Evolutionary conservation across 495 filamentous ascomycete species (phyloP), one percentile per base, ranked within the genome.

Genomic region (Lichina pygmaea): DNA sequence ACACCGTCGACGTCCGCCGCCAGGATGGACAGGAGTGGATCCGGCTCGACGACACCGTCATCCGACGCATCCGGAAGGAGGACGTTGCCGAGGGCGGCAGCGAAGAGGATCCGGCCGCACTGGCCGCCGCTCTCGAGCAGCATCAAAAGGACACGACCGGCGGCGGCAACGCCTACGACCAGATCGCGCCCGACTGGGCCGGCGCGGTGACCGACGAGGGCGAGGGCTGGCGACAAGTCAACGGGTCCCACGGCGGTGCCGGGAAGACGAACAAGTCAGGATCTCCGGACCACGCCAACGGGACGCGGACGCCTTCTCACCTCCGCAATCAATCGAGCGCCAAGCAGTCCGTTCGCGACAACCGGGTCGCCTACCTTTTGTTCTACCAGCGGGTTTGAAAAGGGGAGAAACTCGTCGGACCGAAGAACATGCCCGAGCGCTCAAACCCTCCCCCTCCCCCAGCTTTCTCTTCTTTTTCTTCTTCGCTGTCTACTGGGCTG

Each of bases 21-120:
- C 89, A 95, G 58, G 89, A 97, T 52, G 81, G 79, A 12, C 72
- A 73, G 34, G 86, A 92, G 58, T 97, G 89, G 89, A 79, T 97
- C 49, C 77, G 86, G 49, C 69, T 97, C 46, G 89, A 97, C 56
- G 89, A 97, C 56, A 95, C 89, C 0, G 64, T 81, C 48, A 85
- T 97, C 49, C 72, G 77, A 44, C 81, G 85, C 41, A 71, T 97
- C 34, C 70, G 77, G 40, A 78, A 77, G 50, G 82, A 92, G 52
- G 91, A 94, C 49, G 86, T 97, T 13, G 86, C 82, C 10, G 82
- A 91, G 59, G 79, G 71, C 41, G 84, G 81, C 13, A 67, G 75
- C 36, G 79, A 86, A 49, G 81, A 86, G 49, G 76, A 82, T 56
- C 74, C 75, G 0, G 76, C 77, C 56, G 60, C 74, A 8, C 66